Conservation (phyloP, 345 rosid species). For the Trapa incisa region DNA sequence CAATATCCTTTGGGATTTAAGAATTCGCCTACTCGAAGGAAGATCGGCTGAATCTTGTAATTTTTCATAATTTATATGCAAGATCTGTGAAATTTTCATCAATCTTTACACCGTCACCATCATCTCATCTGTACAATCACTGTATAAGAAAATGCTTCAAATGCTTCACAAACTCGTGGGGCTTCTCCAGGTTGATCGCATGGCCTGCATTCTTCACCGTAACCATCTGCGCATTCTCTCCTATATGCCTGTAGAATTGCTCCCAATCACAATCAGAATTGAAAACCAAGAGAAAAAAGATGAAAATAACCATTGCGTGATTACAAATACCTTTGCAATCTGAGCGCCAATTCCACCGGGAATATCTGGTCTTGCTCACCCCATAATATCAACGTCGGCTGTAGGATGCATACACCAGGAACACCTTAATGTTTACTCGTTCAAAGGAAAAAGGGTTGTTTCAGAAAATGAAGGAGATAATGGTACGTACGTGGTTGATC, state of each 20-base stretch:
- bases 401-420: neutral
- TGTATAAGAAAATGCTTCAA: conserved; percentile 22
- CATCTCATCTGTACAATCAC: neutral
- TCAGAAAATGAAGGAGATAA: neutral
- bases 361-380: conserved; percentile 76
- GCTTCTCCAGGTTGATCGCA: conserved; percentile 36
- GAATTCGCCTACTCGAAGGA: neutral
- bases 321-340: conserved; percentile 41
- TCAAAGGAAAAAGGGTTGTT: too few species aligned
- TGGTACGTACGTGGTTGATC: conserved; percentile 17
- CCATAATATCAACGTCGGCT: conserved; percentile 65
- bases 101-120: neutral
- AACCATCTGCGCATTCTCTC: conserved; percentile 44
- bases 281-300: neutral
- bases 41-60: neutral
- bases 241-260: conserved; percentile 27
- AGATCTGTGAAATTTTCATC: neutral
- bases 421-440: too few species aligned
- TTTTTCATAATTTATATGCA: neutral
- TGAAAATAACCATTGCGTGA: neutral
- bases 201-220: conserved; percentile 59
- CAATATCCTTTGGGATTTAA: neutral
- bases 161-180: conserved; percentile 26
- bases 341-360: conserved; percentile 63
- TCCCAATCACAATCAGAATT: neutral